Evolutionary conservation across 2,329 filamentous ascomycete species (phyloP).

Genomic region (Xylariaceae sp.): DNA sequence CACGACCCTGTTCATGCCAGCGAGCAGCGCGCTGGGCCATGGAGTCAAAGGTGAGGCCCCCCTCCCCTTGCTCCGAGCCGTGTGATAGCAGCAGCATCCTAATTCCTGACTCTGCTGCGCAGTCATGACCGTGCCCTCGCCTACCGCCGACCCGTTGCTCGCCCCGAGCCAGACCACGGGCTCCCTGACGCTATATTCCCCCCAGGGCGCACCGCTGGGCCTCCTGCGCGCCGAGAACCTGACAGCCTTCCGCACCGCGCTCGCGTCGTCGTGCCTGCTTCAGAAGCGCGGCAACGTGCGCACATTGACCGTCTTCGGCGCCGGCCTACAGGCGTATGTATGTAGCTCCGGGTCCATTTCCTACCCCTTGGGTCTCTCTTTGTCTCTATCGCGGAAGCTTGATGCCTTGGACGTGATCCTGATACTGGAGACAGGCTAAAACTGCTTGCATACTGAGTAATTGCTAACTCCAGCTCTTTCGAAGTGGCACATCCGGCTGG

Average conservation of each 20-base stretch:
- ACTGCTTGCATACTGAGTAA: no score
- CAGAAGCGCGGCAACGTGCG: constrained; percentile 60
- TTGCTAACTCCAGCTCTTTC: neutral
- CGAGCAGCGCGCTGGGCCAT: constrained; percentile 53
- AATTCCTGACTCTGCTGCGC: no score
- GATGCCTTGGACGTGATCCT: no score
- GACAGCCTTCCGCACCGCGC: constrained; percentile 73
- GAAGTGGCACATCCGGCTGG: constrained; percentile 77
- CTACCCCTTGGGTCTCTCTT: no score
- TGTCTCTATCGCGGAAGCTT: no score
- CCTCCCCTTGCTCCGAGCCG: no score
- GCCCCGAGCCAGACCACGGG: constrained; percentile 47
- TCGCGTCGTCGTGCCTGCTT: constrained; percentile 62
- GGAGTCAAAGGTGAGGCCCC: constrained; percentile 62
- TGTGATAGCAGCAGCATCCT: no score
- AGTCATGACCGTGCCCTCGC: constrained; percentile 57
- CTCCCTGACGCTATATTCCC: constrained; percentile 60
- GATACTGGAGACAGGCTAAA: no score
- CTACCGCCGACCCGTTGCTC: constrained; percentile 22
- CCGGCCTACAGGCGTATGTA: constrained; percentile 86
- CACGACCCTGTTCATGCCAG: constrained; percentile 69
- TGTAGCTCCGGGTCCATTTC: no score
- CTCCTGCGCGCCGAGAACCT: constrained; percentile 66
- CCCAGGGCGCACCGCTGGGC: constrained; percentile 54
- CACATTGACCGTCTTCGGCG: constrained; percentile 77